phyloP scores from a whole-genome alignment of 352 stramenopile species.

The Globisporangium cederbergense region DNA sequence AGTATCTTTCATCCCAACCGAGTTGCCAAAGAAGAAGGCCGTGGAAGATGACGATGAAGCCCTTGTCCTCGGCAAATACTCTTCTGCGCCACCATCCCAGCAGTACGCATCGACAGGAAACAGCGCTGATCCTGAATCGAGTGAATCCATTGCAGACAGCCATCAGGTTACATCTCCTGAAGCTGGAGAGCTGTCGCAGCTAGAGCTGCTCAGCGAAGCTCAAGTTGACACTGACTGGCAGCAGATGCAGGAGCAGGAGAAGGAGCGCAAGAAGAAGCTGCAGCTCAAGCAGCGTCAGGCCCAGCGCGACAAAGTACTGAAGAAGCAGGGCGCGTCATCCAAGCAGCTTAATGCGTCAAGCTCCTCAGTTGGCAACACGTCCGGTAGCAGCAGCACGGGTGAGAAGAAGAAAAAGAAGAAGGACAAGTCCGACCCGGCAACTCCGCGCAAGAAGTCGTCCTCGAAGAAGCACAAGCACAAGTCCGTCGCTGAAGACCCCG shows the following conservation, averaged over 20 bases:
- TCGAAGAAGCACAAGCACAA: conserved; percentile 20
- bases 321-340: conserved; percentile 38
- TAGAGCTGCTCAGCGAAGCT: conserved; percentile 14
- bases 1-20: no score
- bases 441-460: conserved; percentile 27
- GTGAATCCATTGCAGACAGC: background rate
- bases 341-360: conserved; percentile 16
- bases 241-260: conserved; percentile 69
- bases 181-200: background rate
- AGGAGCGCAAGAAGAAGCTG: conserved; percentile 63
- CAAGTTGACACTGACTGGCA: conserved; percentile 64
- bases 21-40: background rate
- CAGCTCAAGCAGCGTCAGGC: conserved; percentile 74
- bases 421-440: conserved; percentile 16
- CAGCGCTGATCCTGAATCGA: background rate
- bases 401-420: conserved; percentile 54
- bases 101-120: background rate
- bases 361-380: background rate
- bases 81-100: background rate
- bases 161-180: background rate
- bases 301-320: conserved; percentile 71
- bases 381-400: conserved; percentile 17
- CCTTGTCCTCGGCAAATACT: conserved; percentile 11
- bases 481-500: background rate
- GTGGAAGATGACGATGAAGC: conserved; percentile 7